Conservation (phyloP, 78 protist genomes). For the Dictyostelium firmibasis region DNA sequence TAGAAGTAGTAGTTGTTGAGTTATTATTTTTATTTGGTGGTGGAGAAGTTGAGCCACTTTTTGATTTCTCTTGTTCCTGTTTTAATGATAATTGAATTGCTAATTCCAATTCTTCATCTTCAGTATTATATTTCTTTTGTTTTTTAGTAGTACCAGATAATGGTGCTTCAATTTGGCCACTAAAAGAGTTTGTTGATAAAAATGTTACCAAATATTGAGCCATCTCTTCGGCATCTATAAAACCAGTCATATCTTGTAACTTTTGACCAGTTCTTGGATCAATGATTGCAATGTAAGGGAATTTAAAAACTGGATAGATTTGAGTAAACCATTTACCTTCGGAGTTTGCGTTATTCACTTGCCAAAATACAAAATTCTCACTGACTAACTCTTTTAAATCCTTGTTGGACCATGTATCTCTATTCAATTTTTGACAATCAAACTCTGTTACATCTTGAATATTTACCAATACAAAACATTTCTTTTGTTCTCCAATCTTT, state of each 20-base stretch:
- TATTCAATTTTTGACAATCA: constrained; percentile 59
- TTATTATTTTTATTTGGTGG: background rate
- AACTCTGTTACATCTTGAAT: constrained; percentile 62
- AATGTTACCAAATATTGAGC: background rate
- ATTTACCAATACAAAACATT: constrained; percentile 31
- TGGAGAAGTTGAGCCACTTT: background rate
- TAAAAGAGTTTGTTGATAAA: background rate
- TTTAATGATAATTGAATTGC: constrained; percentile 62
- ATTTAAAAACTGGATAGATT: constrained; percentile 22
- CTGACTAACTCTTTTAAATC: constrained; percentile 13
- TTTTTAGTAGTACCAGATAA: background rate
- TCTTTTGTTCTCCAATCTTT: constrained; percentile 5
- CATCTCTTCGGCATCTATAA: constrained; percentile 34
- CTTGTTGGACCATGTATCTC: constrained; percentile 73
- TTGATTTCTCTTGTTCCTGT: background rate
- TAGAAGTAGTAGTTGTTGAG: background rate
- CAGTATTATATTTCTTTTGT: constrained; percentile 44
- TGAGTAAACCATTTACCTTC: constrained; percentile 32
- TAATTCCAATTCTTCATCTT: constrained; percentile 65
- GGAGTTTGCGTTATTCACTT: background rate
- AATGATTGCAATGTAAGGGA: constrained; percentile 59
- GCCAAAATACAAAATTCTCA: constrained; percentile 73
- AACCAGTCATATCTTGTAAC: background rate
- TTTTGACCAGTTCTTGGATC: constrained; percentile 69
- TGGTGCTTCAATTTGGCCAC: background rate